These are phyloP conservation scores for Pelargonium fulgidum DNA, from an alignment of 441 rosid genomes.

Conservation along the genomic window DNA sequence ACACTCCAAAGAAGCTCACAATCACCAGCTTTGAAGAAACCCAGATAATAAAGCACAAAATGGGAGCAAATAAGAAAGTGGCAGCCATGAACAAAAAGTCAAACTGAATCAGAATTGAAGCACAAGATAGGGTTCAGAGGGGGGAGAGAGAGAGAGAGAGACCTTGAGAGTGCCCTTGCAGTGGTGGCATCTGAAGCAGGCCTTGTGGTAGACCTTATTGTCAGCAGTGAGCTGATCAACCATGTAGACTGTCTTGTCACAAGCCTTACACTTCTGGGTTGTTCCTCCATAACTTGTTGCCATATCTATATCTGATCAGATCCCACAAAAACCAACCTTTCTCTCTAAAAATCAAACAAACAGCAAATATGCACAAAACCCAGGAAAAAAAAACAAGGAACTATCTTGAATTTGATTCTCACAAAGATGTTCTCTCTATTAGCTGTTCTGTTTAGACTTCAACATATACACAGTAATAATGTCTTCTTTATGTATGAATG, in stretches of 20 bases:
- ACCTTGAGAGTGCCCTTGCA: slow-evolving; percentile 29
- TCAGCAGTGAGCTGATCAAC: slow-evolving; percentile 28
- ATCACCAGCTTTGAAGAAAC: neutral
- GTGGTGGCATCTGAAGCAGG: slow-evolving; percentile 30
- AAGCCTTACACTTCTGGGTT: slow-evolving; percentile 13
- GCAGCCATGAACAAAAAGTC: neutral
- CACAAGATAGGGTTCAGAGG: neutral
- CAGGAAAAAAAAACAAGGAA: neutral
- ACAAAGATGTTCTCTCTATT: neutral
- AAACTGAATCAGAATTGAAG: neutral
- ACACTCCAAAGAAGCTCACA: slow-evolving; percentile 3
- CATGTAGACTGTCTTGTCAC: slow-evolving; percentile 24
- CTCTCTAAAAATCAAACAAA: neutral
- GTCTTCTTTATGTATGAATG: neutral
- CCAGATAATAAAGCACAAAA: slow-evolving; percentile 1
- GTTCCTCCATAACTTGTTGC: neutral
- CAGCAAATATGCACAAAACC: neutral
- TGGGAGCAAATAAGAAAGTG: neutral
- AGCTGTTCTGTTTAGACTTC: neutral
- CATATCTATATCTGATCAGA: neutral
- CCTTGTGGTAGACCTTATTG: slow-evolving; percentile 21
- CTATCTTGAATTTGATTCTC: no score
- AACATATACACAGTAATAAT: slow-evolving; percentile 1
- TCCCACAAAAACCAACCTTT: neutral
- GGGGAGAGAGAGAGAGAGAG: neutral